Evolutionary conservation across 1,284 basidiomycete species (phyloP), one percentile per base, ranked within the genome.

Genomic region (Trichosporon asahii): DNA sequence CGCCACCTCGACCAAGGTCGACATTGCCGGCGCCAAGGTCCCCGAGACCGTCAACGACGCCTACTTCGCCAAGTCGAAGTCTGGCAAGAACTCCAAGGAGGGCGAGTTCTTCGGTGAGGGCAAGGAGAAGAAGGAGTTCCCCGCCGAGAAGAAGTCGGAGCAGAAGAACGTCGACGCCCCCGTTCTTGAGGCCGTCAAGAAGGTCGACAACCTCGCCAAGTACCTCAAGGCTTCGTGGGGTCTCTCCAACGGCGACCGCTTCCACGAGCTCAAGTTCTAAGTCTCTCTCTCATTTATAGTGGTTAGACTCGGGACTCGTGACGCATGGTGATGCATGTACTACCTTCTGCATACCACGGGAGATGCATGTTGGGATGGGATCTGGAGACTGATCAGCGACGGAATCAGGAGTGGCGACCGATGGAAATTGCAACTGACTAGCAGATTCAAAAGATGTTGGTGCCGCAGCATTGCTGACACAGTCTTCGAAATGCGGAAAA

Each of bases 91-190:
- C 73, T 91, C 92, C 73, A 94, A 95, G 79, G 95, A 98, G 87
- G 91, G 91, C 80, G 94, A 97, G 84, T 96, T 97, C 88, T 99
- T 98, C 85, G 90, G 90, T 79, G 93, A 93, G 79, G 95, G 92
- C 81, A 65, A 66, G 64, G 94, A 94, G 86, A 99, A 97, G 89
- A 92, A 93, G 83, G 85, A 91, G 44, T 90, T 95, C 85, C 90
- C 95, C 61, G 93, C 91, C 83, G 89, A 91, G 83, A 95, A 94
- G 88, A 90, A 92, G 71, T 88, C 89, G 68, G 94, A 95, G 86
- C 97, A 99, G 88, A 98, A 98, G 83, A 65, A 82, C 67, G 86
- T 98, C 74, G 97, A 99, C 86, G 89, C 90, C 84, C 88, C 88
- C 65, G 85, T 99, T 79, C 85, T 98, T 76, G 90, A 90, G 73